phyloP scores from a whole-genome alignment of 2,329 filamentous ascomycete species.

The Cladophialophora psammophila region DNA sequence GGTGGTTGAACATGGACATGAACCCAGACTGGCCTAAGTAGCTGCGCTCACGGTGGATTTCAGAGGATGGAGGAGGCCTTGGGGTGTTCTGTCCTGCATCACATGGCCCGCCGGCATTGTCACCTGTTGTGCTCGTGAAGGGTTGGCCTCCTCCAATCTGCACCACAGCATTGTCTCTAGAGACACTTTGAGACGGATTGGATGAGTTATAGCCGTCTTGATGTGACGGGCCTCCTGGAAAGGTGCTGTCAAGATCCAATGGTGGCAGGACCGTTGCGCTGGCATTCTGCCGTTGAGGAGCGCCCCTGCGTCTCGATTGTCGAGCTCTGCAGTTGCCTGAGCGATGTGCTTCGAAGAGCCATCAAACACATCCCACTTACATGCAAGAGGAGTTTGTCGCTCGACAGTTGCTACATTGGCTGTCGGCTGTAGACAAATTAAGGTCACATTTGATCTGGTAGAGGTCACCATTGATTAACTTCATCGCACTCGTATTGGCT shows the following conservation, averaged over 20 bases:
- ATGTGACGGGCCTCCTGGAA: background rate
- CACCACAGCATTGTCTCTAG: background rate
- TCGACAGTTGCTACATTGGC: background rate
- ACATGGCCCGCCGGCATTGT: background rate
- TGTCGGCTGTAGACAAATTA: background rate
- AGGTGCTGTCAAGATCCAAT: background rate
- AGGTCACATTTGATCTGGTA: slow-evolving; percentile 2
- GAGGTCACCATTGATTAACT: background rate
- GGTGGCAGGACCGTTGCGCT: background rate
- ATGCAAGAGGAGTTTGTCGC: background rate
- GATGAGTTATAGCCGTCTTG: background rate
- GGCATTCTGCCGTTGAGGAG: background rate
- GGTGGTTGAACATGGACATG: slow-evolving; percentile 15
- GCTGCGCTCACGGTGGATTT: background rate
- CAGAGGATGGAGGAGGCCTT: background rate
- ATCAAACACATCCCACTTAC: background rate
- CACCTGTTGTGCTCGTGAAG: background rate
- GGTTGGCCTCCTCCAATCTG: background rate
- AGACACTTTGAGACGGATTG: background rate
- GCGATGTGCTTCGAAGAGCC: background rate
- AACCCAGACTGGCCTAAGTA: slow-evolving; percentile 14
- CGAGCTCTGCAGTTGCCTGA: background rate
- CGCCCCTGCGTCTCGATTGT: background rate
- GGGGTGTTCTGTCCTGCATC: background rate
- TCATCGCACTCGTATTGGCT: background rate